Percentiles rank a stretch among this genome's conserved stretches.
Evolutionary conservation across 2,329 filamentous ascomycete species (phyloP).

Genomic region (Neurospora sp.): DNA sequence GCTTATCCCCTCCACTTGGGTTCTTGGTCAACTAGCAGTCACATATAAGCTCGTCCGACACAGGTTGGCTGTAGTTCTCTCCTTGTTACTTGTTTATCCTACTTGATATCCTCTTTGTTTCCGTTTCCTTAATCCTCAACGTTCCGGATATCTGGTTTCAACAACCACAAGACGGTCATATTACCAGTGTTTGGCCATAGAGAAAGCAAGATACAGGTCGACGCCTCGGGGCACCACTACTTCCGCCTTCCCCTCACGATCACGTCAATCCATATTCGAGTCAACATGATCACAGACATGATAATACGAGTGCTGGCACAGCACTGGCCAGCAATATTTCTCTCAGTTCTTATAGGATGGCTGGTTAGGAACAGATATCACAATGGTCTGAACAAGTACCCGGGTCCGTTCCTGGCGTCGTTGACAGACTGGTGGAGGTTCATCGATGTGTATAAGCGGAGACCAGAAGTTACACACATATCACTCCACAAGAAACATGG

Average conservation of each 20-base stretch:
- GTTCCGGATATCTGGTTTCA: background rate
- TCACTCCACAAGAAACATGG: conserved; percentile 62
- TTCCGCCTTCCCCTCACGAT: background rate
- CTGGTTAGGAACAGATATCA: conserved; percentile 40
- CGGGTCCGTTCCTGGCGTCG: conserved; percentile 60
- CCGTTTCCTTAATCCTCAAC: background rate
- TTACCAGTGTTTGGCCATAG: background rate
- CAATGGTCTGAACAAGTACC: conserved; percentile 58
- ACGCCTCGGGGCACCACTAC: background rate
- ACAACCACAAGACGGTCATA: background rate
- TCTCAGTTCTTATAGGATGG: conserved; percentile 28
- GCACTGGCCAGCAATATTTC: conserved; percentile 33
- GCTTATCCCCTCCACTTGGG: conserved; percentile 1
- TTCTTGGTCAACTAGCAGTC: background rate
- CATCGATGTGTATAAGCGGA: conserved; percentile 53
- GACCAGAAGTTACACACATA: conserved; percentile 59
- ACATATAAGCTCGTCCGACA: background rate
- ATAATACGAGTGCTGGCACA: conserved; percentile 26
- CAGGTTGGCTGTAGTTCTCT: background rate
- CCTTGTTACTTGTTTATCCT: background rate
- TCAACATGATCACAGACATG: conserved; percentile 24
- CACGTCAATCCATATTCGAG: background rate
- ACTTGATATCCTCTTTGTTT: background rate
- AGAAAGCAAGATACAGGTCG: background rate
- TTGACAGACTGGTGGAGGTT: conserved; percentile 68